Evolutionary conservation across 108 stramenopile species (phyloP).

Genomic region (Nannochloropsis granulata): DNA sequence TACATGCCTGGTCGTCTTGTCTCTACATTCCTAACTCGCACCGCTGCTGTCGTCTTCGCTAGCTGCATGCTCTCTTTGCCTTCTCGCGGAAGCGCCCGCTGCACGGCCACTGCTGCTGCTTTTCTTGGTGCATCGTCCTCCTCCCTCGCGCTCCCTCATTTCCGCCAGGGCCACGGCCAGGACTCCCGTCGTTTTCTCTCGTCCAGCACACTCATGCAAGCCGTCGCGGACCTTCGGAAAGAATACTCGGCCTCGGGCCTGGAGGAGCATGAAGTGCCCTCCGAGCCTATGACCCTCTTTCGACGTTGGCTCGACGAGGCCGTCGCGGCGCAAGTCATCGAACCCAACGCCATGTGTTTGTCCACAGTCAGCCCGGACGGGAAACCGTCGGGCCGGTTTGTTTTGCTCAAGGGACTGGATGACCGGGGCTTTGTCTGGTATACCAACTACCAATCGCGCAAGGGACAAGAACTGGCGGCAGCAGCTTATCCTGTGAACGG

Average conservation of each 20-base stretch:
- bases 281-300: constrained; percentile 29
- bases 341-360: constrained; percentile 42
- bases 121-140: too few relatives aligned
- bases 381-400: constrained; percentile 34
- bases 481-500: background rate
- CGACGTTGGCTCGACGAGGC: constrained; percentile 38
- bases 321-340: constrained; percentile 21
- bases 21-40: too few relatives aligned
- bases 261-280: background rate
- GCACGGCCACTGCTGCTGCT: too few relatives aligned
- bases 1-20: too few relatives aligned
- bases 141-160: background rate
- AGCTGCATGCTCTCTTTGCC: too few relatives aligned
- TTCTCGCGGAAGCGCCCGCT: too few relatives aligned
- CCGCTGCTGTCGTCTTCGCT: too few relatives aligned
- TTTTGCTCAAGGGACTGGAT: constrained; percentile 42
- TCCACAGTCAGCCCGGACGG: constrained; percentile 21
- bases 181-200: too few relatives aligned
- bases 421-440: constrained; percentile 40
- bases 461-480: constrained; percentile 8
- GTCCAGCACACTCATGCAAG: background rate
- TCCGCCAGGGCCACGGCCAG: background rate
- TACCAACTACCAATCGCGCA: constrained; percentile 41
- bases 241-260: constrained; percentile 1
- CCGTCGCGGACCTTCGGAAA: constrained; percentile 3